Evolutionary conservation across 2,329 filamentous ascomycete species (phyloP), one percentile per base, ranked within the genome.

Genomic region (Aspergillus tubingensis): DNA sequence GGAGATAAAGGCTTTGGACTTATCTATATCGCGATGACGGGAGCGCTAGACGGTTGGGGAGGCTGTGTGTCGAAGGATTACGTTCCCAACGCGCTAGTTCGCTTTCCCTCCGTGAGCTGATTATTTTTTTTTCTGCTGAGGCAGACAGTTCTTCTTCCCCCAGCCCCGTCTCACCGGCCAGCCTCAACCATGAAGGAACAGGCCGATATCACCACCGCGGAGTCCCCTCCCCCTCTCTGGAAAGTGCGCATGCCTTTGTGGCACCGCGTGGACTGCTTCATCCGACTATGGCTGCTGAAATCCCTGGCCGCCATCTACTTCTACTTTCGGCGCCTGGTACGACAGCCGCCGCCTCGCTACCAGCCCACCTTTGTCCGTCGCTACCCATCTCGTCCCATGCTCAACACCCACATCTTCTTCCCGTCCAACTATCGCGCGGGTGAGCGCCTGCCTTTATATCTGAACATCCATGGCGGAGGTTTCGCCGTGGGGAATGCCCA

Each of bases 391-490:
- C 59, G 59, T 21, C 39, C 54, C 15, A 57, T 43, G n/a, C 39
- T 61, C 3, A 21, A 53, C 13, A 44, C 59, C 19, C 59, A 41
- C 41, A 58, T 61, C 54, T 61, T 61, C 54, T 58, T 47, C 32
- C 59, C 59, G 32, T 57, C 48, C 13, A 58, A 49, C 62, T 60
- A 66, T 63, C 15, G 68, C 61, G 8, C 66, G 68, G 60, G 62
- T 61, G 5, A 72, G 65, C 54, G 25, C 19, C 56, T 72, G 19
- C 81, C 82, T 1, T 72, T 80, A 2, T 74, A 84, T 49, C 72
- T 86, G 48, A 77, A 80, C 57, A 77, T 84, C 65, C 83, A 86
- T 64, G 83, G 83, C 57, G 82, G 83, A 27, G 59, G 59, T 2
- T 61, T 61, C 48, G 49, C 54, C 3, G 25, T 85, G 47, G 77